Base-by-base conservation (phyloP, 805 yeast genomes). In the Metschnikowia dekortorum region DNA sequence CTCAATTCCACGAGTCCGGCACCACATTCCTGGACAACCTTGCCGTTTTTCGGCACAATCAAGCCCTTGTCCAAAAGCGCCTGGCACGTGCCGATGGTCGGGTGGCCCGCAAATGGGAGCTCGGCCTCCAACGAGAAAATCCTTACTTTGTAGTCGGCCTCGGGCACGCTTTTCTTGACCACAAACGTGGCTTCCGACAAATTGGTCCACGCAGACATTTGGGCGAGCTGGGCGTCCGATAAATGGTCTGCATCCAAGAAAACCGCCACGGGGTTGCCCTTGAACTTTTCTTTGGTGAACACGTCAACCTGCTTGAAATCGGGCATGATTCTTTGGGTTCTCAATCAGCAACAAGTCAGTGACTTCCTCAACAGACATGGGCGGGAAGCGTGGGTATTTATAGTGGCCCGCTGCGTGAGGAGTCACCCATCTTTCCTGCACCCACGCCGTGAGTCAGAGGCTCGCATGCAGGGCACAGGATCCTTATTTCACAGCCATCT, bases 41-140 rank as follows among this genome's bases (percentile, higher is more conserved):
- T 60, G 2, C 67, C 66, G 40, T 56, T 50, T 10, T 59, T 55
- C 7, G 65, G 63, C 2, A 56, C 61, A 4, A 70, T 63, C 16
- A 65, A 22, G 0, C 69, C 68, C 2, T 67, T 64, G 52, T 78
- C 77, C 18, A 76, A 46, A n/a, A 68, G 65, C 0, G 82, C 81
- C 57, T 62, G 67, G 42, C 76, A 71, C 1, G 81, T 65, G 7
- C 85, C 86, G 32, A 81, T 55, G 0, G 84, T 81, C 3, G 86
- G 87, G 55, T 82, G 86, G 6, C 87, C 86, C 1, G 87, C 85
- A 66, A 81, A 82, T 7, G 83, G 83, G 26, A 82, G 58, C 55
- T 82, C 85, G 2, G 41, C 38, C 2, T 38, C 53, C 1, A 82
- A 78, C 0, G 78, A 68, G 58, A 80, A 81, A 3, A 82, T 81